These are phyloP conservation scores for Aureobasidium sp. DNA, from an alignment of 2,329 filamentous ascomycete species.

Conservation along the genomic window DNA sequence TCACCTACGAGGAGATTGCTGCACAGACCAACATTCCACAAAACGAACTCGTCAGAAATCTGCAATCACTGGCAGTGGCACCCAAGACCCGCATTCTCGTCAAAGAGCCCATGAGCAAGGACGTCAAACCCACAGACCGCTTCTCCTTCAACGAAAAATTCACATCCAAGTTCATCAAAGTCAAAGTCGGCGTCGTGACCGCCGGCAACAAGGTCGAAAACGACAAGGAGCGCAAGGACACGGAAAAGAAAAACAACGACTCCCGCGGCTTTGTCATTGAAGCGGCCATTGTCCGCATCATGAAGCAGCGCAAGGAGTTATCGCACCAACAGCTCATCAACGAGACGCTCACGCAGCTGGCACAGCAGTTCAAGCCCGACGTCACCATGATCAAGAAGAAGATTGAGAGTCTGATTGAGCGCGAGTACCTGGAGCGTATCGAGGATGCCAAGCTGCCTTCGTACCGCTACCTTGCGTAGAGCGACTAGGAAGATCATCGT, in stretches of 20 bases:
- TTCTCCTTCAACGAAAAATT: slow-evolving; percentile 82
- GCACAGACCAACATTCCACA: slow-evolving; percentile 70
- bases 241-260: slow-evolving; percentile 69
- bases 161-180: slow-evolving; percentile 72
- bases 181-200: slow-evolving; percentile 81
- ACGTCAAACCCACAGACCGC: slow-evolving; percentile 65
- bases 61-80: slow-evolving; percentile 75
- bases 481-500: not conserved
- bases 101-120: slow-evolving; percentile 74
- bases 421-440: slow-evolving; percentile 71
- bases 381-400: slow-evolving; percentile 71
- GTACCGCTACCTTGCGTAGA: slow-evolving; percentile 61
- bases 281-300: slow-evolving; percentile 71
- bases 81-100: slow-evolving; percentile 74
- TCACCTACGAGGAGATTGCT: slow-evolving; percentile 72
- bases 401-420: slow-evolving; percentile 69
- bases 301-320: slow-evolving; percentile 77
- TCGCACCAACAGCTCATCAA: slow-evolving; percentile 61
- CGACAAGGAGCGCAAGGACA: slow-evolving; percentile 57
- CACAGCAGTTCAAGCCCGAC: slow-evolving; percentile 66
- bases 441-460: slow-evolving; percentile 56
- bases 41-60: slow-evolving; percentile 64
- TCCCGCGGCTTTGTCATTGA: slow-evolving; percentile 65
- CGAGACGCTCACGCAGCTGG: slow-evolving; percentile 65
- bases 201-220: slow-evolving; percentile 80